Percentiles rank a stretch among this genome's conserved stretches.
Conservation (phyloP, 805 yeast genomes). For the Wickerhamiella alocasiicola region DNA sequence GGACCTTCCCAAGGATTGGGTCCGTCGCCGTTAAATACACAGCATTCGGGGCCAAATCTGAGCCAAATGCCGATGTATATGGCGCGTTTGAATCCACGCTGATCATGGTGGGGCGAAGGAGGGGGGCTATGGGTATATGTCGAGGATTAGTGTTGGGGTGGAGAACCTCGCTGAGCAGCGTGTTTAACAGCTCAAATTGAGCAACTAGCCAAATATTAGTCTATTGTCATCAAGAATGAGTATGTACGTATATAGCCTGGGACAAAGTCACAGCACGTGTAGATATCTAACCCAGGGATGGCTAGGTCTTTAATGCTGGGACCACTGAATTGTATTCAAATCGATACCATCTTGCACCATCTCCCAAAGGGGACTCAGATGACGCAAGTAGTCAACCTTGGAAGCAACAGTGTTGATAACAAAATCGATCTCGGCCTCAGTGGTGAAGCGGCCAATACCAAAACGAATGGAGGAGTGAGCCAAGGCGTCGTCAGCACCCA, state of each 20-base stretch:
- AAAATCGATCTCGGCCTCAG: constrained; percentile 90
- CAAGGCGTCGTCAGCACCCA: constrained; percentile 95
- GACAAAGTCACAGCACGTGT: no score
- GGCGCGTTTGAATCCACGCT: constrained; percentile 27
- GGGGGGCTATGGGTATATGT: no score
- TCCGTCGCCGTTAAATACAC: constrained; percentile 30
- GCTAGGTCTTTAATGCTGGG: constrained; percentile 70
- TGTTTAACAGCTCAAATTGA: no score
- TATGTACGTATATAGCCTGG: no score
- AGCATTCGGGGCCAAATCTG: constrained; percentile 23
- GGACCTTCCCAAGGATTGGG: constrained; percentile 24
- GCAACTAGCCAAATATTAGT: no score
- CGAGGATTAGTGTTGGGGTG: no score
- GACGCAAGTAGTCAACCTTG: constrained; percentile 83
- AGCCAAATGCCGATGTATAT: constrained; percentile 23
- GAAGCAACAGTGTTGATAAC: constrained; percentile 79
- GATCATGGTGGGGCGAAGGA: no score
- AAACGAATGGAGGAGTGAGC: constrained; percentile 98
- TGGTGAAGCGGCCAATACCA: constrained; percentile 94
- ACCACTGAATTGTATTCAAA: constrained; percentile 88
- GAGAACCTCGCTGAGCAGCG: no score
- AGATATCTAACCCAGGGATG: no score
- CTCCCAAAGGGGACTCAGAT: constrained; percentile 94
- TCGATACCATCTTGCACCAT: constrained; percentile 99
- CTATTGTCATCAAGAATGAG: no score